A percentile compares a stretch with the other conserved stretches of the same genome.
phyloP scores from a whole-genome alignment of 352 stramenopile species.

The Phytophthora uliginosa region DNA sequence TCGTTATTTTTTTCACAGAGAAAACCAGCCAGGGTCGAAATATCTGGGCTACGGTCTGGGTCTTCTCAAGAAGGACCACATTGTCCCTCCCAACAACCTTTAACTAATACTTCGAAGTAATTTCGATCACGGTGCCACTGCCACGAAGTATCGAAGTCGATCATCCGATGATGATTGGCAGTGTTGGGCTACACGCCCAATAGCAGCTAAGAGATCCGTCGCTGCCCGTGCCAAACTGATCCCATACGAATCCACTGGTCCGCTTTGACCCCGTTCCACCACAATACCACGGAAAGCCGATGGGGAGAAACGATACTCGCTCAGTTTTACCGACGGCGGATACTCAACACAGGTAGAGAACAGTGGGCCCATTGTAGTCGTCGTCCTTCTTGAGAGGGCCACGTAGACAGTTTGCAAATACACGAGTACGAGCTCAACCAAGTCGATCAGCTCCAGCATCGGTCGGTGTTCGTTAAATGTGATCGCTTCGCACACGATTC shows the following conservation, averaged over 20 bases:
- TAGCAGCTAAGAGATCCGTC: slow-evolving; percentile 61
- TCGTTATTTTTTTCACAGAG: slow-evolving; percentile 36
- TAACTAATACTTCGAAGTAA: slow-evolving; percentile 4
- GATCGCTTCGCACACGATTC: slow-evolving; percentile 62
- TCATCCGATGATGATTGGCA: slow-evolving; percentile 47
- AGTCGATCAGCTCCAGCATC: slow-evolving; percentile 35
- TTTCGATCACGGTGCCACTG: slow-evolving; percentile 9
- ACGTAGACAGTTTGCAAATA: slow-evolving; percentile 47
- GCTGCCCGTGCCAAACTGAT: slow-evolving; percentile 54
- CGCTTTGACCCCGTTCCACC: slow-evolving; percentile 40
- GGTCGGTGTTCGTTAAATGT: slow-evolving; percentile 34
- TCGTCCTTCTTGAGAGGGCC: slow-evolving; percentile 36
- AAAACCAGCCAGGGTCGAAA: slow-evolving; percentile 65
- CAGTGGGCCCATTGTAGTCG: slow-evolving; percentile 18
- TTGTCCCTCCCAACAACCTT: slow-evolving; percentile 52
- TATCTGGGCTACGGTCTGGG: slow-evolving; percentile 82
- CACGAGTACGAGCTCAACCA: slow-evolving; percentile 38
- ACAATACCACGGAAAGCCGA: slow-evolving; percentile 35
- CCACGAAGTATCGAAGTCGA: slow-evolving; percentile 28
- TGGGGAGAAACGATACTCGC: slow-evolving; percentile 23
- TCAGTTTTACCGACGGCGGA: slow-evolving; percentile 17
- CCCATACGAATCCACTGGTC: slow-evolving; percentile 56
- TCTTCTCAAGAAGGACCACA: slow-evolving; percentile 82
- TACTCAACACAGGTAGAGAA: slow-evolving; percentile 18
- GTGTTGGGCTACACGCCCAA: slow-evolving; percentile 54